Conservation (phyloP, 371 early-diverging fungal species). For the Mortierella sp. region DNA sequence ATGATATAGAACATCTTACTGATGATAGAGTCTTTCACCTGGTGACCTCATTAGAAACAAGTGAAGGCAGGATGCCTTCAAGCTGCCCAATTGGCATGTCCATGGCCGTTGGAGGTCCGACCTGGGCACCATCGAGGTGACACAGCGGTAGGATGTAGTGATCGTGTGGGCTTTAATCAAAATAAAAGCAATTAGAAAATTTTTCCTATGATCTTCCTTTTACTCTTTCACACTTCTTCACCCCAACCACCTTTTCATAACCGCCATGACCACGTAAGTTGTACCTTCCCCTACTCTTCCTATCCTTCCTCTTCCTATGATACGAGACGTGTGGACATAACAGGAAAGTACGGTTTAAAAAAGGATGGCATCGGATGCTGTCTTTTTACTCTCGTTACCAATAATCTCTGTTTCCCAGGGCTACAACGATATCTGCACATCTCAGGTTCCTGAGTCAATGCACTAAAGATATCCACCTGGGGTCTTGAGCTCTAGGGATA, state of each 20-base stretch:
- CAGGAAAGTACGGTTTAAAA: slow-evolving; percentile 16
- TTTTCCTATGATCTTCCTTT: slow-evolving; percentile 17
- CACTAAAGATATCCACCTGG: slow-evolving; percentile 22
- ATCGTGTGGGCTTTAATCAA: slow-evolving; percentile 5
- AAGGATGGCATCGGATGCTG: not conserved
- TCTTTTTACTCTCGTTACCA: not conserved
- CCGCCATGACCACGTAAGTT: slow-evolving; percentile 40
- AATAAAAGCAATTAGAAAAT: slow-evolving; percentile 9
- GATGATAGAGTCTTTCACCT: not conserved
- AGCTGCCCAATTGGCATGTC: not conserved
- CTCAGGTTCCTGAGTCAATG: not conserved
- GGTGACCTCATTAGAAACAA: not conserved
- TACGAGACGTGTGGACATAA: slow-evolving; percentile 23
- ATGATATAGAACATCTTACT: not conserved
- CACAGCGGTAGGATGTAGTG: not conserved
- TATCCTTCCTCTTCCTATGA: not conserved
- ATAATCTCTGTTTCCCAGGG: slow-evolving; percentile 35
- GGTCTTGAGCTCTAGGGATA: slow-evolving; percentile 52
- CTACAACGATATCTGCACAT: slow-evolving; percentile 13
- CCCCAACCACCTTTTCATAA: not conserved
- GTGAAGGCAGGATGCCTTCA: not conserved
- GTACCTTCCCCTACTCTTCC: not conserved
- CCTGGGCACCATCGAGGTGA: not conserved
- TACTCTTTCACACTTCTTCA: slow-evolving; percentile 6
- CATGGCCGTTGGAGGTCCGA: not conserved